Evolutionary conservation across 2,329 filamentous ascomycete genomes (phyloP).

Genomic region (Macrophomina tecta): DNA sequence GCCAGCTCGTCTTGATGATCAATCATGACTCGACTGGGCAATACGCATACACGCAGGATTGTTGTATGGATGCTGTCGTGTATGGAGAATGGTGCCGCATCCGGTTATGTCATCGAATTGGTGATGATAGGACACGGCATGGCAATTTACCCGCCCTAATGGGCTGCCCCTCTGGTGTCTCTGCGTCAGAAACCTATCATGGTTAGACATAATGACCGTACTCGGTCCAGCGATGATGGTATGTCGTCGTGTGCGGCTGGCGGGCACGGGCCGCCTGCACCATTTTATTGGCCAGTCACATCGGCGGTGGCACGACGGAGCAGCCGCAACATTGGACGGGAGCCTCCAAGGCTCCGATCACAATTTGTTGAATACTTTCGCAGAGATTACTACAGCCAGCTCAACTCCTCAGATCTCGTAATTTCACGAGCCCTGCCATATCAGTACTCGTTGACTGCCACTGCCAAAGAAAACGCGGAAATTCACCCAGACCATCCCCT

Average conservation of each 20-base stretch:
- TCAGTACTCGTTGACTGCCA: constrained; percentile 10
- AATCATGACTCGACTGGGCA: too few relatives aligned
- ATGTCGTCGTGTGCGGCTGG: constrained; percentile 9
- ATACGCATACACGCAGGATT: too few relatives aligned
- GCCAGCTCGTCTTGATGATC: too few relatives aligned
- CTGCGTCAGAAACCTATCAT: background rate
- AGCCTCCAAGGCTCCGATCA: background rate
- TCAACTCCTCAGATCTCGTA: constrained; percentile 17
- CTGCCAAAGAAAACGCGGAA: constrained; percentile 19
- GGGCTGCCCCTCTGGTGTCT: too few relatives aligned
- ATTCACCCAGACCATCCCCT: background rate
- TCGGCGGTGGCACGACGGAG: constrained; percentile 21
- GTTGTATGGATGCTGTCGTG: too few relatives aligned
- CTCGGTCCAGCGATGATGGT: background rate
- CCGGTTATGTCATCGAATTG: too few relatives aligned
- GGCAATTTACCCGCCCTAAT: too few relatives aligned
- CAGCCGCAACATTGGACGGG: constrained; percentile 20
- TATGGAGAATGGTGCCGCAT: too few relatives aligned
- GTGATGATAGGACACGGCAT: too few relatives aligned
- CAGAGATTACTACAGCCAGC: constrained; percentile 22
- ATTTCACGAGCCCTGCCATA: background rate
- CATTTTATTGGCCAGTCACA: constrained; percentile 11
- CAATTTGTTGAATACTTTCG: constrained; percentile 18
- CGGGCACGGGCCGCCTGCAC: constrained; percentile 11
- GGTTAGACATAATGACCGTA: background rate